Evolutionary conservation across 1,139 yeast genomes (phyloP).

Genomic region (Hyphopichia buzzinii): DNA sequence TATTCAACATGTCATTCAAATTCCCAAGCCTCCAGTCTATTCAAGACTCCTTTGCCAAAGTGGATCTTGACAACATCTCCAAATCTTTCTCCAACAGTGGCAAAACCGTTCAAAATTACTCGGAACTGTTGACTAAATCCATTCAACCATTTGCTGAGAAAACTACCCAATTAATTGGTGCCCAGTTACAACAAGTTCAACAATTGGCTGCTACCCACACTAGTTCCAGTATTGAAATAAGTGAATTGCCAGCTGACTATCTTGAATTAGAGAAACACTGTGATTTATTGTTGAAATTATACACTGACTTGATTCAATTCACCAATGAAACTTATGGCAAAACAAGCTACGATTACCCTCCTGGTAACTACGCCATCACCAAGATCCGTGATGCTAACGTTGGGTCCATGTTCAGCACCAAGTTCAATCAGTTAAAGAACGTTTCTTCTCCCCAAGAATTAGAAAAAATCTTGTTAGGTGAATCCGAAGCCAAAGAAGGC

Average conservation of each 20-base stretch:
- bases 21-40: constrained; percentile 48
- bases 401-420: constrained; percentile 53
- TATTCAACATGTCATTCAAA: constrained; percentile 48
- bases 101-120: constrained; percentile 21
- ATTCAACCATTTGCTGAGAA: constrained; percentile 45
- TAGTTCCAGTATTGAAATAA: constrained; percentile 36
- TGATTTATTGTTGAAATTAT: constrained; percentile 58
- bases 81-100: constrained; percentile 41
- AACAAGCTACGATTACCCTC: constrained; percentile 73
- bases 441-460: constrained; percentile 65
- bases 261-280: constrained; percentile 63
- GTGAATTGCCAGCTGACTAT: constrained; percentile 74
- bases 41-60: constrained; percentile 45
- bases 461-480: constrained; percentile 47
- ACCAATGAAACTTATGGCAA: constrained; percentile 61
- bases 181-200: constrained; percentile 45
- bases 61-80: constrained; percentile 34
- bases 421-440: constrained; percentile 56
- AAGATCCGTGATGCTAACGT: constrained; percentile 59
- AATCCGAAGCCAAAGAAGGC: constrained; percentile 12
- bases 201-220: constrained; percentile 31
- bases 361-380: constrained; percentile 51
- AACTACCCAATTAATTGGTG: constrained; percentile 35
- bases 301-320: constrained; percentile 57
- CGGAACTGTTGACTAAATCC: constrained; percentile 38